Evolutionary conservation across 2,329 filamentous ascomycete genomes (phyloP).

Genomic region (Trichothecium sympodiale): DNA sequence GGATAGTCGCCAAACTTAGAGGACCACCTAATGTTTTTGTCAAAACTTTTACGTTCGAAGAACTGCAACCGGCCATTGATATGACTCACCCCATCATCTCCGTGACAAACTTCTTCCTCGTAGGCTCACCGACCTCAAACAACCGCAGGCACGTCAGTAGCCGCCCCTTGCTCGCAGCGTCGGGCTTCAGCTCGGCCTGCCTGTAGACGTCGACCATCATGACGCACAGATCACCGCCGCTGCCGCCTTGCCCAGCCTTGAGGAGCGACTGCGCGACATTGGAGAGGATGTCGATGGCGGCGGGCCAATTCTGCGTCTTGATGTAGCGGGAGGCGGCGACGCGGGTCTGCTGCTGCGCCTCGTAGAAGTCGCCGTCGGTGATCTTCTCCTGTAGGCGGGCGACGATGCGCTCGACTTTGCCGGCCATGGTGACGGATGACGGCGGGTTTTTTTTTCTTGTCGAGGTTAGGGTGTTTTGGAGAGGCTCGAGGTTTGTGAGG

Average conservation of each 20-base stretch:
- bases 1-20: conserved; percentile 76
- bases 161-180: conserved; percentile 62
- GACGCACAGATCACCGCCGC: conserved; percentile 79
- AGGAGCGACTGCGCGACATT: conserved; percentile 77
- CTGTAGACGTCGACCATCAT: conserved; percentile 85
- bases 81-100: conserved; percentile 63
- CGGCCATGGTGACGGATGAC: conserved; percentile 19
- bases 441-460: no score
- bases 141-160: conserved; percentile 69
- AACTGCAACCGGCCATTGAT: no score
- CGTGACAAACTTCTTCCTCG: conserved; percentile 80
- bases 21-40: conserved; percentile 64
- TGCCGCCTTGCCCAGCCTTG: conserved; percentile 85
- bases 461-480: no score
- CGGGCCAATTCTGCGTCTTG: conserved; percentile 73
- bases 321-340: conserved; percentile 90
- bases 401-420: conserved; percentile 39
- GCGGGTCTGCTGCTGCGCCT: conserved; percentile 95
- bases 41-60: no score
- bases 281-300: conserved; percentile 78
- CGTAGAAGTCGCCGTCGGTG: conserved; percentile 85
- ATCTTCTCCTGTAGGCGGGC: conserved; percentile 73
- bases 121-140: conserved; percentile 77
- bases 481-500: no score
- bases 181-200: conserved; percentile 70